These are phyloP conservation scores for Spinellus fusiger DNA, from an alignment of 192 early-diverging fungal species.

Conservation along the genomic window DNA sequence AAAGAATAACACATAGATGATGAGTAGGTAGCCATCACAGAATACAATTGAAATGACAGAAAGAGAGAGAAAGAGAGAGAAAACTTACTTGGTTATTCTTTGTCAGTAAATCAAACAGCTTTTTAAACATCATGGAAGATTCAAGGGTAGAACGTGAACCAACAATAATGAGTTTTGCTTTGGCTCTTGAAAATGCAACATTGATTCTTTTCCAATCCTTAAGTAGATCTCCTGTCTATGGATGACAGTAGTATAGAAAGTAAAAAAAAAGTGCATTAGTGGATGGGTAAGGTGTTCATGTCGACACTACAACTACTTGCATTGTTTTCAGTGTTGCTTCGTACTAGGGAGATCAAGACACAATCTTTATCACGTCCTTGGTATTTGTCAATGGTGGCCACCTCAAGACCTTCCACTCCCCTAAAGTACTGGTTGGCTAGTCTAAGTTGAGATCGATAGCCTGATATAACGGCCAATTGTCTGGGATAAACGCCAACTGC, in stretches of 20 bases:
- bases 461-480: slow-evolving; percentile 79
- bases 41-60: neutral
- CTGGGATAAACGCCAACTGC: slow-evolving; percentile 57
- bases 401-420: slow-evolving; percentile 47
- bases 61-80: neutral
- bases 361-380: slow-evolving; percentile 93
- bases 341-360: slow-evolving; percentile 85
- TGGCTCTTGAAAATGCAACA: slow-evolving; percentile 90
- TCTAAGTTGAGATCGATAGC: slow-evolving; percentile 70
- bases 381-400: slow-evolving; percentile 87
- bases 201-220: slow-evolving; percentile 91
- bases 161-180: slow-evolving; percentile 82
- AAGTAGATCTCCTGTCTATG: slow-evolving; percentile 75
- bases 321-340: slow-evolving; percentile 64
- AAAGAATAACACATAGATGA: neutral
- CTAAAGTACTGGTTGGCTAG: slow-evolving; percentile 38
- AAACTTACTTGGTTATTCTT: slow-evolving; percentile 33
- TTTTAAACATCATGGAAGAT: slow-evolving; percentile 47
- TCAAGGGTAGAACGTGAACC: slow-evolving; percentile 72
- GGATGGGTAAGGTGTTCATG: neutral
- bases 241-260: neutral
- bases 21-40: neutral
- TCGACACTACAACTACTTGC: slow-evolving; percentile 34
- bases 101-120: slow-evolving; percentile 45
- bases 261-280: neutral